phyloP scores from a whole-genome alignment of 805 yeast genomes.

The Candida stauntonica region DNA sequence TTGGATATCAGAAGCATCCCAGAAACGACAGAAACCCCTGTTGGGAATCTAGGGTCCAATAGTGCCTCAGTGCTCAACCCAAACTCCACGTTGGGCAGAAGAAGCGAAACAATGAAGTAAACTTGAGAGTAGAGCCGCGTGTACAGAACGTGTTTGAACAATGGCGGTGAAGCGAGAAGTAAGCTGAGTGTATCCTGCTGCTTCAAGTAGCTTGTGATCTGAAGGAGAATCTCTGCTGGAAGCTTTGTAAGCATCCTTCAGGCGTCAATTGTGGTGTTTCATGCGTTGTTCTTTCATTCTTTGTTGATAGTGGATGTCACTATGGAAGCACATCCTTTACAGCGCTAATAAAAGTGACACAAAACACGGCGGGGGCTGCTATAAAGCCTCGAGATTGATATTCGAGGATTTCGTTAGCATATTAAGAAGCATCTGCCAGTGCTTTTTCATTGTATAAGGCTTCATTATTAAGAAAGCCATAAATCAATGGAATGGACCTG shows the following conservation, averaged over 20 bases:
- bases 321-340: too few species aligned
- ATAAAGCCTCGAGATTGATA: too few species aligned
- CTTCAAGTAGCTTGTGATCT: not conserved
- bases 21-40: conserved; percentile 1
- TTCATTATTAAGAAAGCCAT: too few species aligned
- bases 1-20: conserved; percentile 2
- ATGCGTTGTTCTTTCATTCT: not conserved
- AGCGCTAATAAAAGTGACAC: too few species aligned
- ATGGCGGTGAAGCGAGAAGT: not conserved
- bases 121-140: conserved; percentile 5
- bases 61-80: not conserved
- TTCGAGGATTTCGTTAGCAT: too few species aligned
- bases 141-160: conserved; percentile 3
- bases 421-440: too few species aligned
- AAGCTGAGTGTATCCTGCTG: conserved; percentile 3
- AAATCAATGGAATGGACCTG: too few species aligned
- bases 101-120: conserved; percentile 1
- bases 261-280: not conserved
- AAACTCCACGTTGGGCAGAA: conserved; percentile 2
- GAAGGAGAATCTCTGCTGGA: conserved; percentile 1
- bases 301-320: too few species aligned
- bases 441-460: too few species aligned
- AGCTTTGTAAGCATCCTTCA: not conserved
- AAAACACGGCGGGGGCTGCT: too few species aligned
- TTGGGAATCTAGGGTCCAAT: not conserved